Base-by-base conservation (phyloP, 2,329 filamentous ascomycete species). In the Whalleya microplaca region DNA sequence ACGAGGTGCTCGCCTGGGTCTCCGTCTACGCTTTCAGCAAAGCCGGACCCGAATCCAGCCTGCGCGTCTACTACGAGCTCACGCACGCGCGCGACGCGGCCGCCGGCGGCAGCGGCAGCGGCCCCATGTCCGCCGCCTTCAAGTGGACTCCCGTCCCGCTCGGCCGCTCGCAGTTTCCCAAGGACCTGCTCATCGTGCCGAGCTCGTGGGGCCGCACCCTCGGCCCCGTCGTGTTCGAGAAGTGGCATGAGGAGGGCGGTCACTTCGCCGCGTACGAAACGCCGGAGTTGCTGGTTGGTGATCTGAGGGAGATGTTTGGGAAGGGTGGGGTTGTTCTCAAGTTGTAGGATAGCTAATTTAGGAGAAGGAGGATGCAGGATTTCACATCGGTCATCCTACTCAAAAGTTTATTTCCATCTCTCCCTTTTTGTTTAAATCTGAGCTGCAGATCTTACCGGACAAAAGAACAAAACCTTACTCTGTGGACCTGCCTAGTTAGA, bases 1-100 rank as follows among this genome's bases (percentile, higher is more conserved):
- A 92, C 49, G 89, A 93, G 73, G 81, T 93, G 6, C 73, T 91
- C 21, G 90, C 86, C 0, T 94, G 90, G 90, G 73, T 92, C 0
- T 84, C 80, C 50, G 81, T 93, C 19, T 93, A 93, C 70, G 84
- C 81, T 65, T 92, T 92, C 73, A 87, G 83, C 12, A 80, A 75
- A 0, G 86, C 88, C 1, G 88, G 90, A 0, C 84, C 89, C 12
- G 58, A 84, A 2, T 86, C 89, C 0, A 84, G 82, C 54, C 67
- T 84, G 6, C 72, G 86, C 8, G 89, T 92, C 37, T 94, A 94
- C 72, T 91, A 92, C 64, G 89, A 92, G 70, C 72, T 76, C 0
- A 70, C 66, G 4, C 84, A 85, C 56, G 65, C 72, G 9, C 20
- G 86, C 83, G 0, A 83, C 82, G 45, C 84, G 83, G 0, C 82